phyloP scores from a whole-genome alignment of 106 monocot species.

The Xerophyta viscosa region DNA sequence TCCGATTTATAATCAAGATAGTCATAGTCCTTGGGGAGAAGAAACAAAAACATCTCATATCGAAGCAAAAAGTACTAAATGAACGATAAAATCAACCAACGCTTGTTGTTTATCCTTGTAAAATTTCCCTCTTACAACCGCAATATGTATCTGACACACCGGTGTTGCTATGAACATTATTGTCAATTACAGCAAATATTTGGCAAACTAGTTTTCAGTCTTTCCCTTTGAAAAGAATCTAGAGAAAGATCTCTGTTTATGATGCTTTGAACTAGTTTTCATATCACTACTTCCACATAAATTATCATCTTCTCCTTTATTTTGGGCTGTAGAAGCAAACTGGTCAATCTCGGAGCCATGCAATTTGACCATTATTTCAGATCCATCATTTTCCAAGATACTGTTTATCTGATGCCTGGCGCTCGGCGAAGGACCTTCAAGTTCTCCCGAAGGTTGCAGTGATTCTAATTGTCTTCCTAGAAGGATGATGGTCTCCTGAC shows the following conservation, averaged over 20 bases:
- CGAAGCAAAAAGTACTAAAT: too few species aligned
- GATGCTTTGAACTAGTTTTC: constrained; percentile 26
- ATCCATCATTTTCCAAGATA: constrained; percentile 6
- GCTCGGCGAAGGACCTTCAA: constrained; percentile 1
- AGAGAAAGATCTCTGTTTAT: constrained; percentile 35
- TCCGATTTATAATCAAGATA: too few species aligned
- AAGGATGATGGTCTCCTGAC: constrained; percentile 37
- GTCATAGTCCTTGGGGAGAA: too few species aligned
- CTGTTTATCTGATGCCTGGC: neutral
- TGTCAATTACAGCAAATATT: too few species aligned
- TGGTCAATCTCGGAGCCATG: constrained; percentile 23
- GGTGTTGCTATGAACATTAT: too few species aligned
- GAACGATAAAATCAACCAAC: too few species aligned
- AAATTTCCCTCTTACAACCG: too few species aligned
- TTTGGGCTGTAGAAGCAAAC: constrained; percentile 5
- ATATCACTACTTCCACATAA: constrained; percentile 25
- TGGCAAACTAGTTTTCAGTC: constrained; percentile 11
- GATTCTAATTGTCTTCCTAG: constrained; percentile 28
- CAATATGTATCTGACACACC: too few species aligned
- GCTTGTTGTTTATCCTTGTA: too few species aligned
- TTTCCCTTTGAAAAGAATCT: constrained; percentile 79
- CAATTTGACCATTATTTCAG: neutral
- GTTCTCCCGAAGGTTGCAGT: constrained; percentile 15
- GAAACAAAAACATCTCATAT: too few species aligned
- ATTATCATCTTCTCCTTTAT: constrained; percentile 31